Evolutionary conservation across 2,329 filamentous ascomycete genomes (phyloP).

Genomic region (Coniochaeta sp.): DNA sequence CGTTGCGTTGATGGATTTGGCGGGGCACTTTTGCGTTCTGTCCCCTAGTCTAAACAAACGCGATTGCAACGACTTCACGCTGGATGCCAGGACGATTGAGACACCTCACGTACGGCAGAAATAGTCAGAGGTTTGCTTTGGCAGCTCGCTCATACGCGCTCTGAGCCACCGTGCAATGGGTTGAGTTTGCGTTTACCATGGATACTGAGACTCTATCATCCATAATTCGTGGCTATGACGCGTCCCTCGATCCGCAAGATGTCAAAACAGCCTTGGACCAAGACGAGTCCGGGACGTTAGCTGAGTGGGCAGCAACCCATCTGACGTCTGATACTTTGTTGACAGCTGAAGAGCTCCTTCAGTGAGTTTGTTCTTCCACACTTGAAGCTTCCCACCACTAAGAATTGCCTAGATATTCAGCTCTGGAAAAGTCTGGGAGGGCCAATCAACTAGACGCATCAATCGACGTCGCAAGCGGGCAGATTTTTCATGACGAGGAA

Average conservation of each 20-base stretch:
- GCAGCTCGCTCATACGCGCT: no score
- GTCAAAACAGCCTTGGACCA: conserved; percentile 22
- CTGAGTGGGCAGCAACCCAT: conserved; percentile 41
- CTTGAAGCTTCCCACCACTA: not conserved
- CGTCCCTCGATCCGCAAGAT: conserved; percentile 24
- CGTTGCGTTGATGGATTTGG: not conserved
- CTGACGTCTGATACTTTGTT: conserved; percentile 44
- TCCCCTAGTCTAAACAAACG: not conserved
- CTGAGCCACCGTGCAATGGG: no score
- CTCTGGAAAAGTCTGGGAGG: conserved; percentile 38
- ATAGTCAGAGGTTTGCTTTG: no score
- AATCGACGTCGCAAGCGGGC: conserved; percentile 37
- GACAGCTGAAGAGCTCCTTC: conserved; percentile 42
- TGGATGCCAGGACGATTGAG: not conserved
- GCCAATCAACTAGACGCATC: conserved; percentile 35
- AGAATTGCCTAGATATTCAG: conserved; percentile 35
- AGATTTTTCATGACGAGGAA: conserved; percentile 50
- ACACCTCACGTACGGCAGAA: not conserved
- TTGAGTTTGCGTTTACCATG: conserved; percentile 8
- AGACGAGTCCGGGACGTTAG: conserved; percentile 25
- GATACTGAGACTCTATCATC: conserved; percentile 18
- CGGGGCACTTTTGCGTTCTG: not conserved
- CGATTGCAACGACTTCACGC: not conserved
- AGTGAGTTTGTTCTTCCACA: conserved; percentile 29
- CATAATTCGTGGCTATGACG: conserved; percentile 22